Base-by-base conservation (phyloP, 805 yeast species). In the Kregervanrija fluxuum region DNA sequence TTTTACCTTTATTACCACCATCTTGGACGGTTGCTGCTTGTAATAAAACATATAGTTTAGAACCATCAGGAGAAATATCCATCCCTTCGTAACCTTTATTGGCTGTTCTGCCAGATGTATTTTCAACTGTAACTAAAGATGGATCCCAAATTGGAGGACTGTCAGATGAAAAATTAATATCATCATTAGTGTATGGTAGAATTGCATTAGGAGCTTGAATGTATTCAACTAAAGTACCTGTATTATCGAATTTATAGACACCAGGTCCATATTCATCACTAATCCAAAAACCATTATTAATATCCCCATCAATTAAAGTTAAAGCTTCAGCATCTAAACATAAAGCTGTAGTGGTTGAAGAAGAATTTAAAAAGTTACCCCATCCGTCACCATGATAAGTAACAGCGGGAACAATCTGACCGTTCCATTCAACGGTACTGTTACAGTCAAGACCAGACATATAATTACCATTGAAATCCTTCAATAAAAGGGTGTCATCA, bases 261-360 rank as follows among this genome's bases (percentile, higher is more conserved):
- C 55, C 54, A n/a, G 66, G 66, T 5, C 66, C 66, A 41, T 62
- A 62, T 43, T 61, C 66, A 47, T 62, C 66, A 37, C 60, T 45
- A 39, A 62, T 54, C 65, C 65, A 60, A 47, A 62, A 62, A 2
- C 66, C 66, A 36, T 61, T 59, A 30, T 43, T 35, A 35, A 61
- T 54, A 37, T 57, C 59, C 39, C 65, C 65, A 28, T 50, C 49
- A 41, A 62, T 47, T 8, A 62, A 48, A 31, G 55, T 48, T 28
- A 62, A 34, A 14, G 60, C 53, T 46, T 62, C 65, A 6, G 65
- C 50, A 44, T 62, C 66, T 30, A 62, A 44, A 33, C 63, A 59
- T 6, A 61, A 55, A n/a, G 56, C 46, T 8, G 63, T 57, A 5
- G 61, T 54, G 9, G 54, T 48, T 1, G 40, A 22, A 6, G 45